Base-by-base conservation (phyloP, 352 stramenopile genomes). In the Phytophthora multivora region DNA sequence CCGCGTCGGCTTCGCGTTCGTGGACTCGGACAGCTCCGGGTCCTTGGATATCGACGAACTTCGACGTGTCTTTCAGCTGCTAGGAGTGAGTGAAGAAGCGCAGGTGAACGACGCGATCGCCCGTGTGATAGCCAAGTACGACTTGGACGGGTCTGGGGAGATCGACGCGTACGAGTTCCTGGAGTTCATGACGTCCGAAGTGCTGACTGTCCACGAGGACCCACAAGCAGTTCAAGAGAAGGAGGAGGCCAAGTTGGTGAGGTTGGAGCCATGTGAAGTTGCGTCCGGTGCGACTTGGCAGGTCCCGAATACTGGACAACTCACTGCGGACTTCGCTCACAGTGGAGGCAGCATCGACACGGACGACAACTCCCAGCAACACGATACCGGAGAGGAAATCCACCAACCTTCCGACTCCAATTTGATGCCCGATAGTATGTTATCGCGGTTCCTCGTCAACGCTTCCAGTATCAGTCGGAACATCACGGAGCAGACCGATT, bases 111-210 rank as follows among this genome's bases (percentile, higher is more conserved):
- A 89, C 31, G 40, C 55, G 0, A 60, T 71, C 11, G 56, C 61
- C 13, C 53, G 48, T 3, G 83, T 88, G 79, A 72, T 91, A 13
- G 63, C 72, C 0, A 75, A 75, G 15, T 91, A 93, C 49, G 84
- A 93, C 50, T 38, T 93, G 3, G 76, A 89, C 51, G 76, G 70
- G 16, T 89, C 77, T n/a, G 84, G 84, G 6, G 83, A 86, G 56
- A 89, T 93, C 30, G 84, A 91, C 28, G 74, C 79, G 40, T 63
- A 80, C 31, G 84, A 93, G 26, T 91, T 93, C 18, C 62, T 93
- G 25, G 78, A 90, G 30, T 89, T 91, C 38, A 89, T 93, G 77
- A 88, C 79, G 39, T 69, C 58, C 2, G 74, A 88, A 28, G 38
- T 90, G 1, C 50, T 86, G 1, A 58, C 51, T 7, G 59, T 58